These are phyloP conservation scores for Phyllosticta citribraziliensis DNA, from an alignment of 2,329 filamentous ascomycete genomes.

Conservation along the genomic window DNA sequence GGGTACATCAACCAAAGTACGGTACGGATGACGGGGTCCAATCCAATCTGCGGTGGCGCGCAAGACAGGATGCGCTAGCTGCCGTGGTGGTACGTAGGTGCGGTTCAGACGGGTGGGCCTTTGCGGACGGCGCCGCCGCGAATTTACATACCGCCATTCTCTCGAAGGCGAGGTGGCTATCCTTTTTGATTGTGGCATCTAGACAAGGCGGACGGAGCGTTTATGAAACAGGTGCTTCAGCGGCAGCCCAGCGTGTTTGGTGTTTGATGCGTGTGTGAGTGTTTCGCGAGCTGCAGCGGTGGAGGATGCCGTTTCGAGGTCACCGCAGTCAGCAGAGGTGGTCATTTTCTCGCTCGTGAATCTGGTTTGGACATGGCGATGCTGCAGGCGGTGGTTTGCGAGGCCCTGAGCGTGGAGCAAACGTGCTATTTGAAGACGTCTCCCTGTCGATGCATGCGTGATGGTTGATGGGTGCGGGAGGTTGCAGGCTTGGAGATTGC, in stretches of 20 bases:
- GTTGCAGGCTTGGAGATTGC: neutral
- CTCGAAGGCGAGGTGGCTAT: neutral
- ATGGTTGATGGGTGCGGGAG: neutral
- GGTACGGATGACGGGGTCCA: neutral
- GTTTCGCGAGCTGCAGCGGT: neutral
- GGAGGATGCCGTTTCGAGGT: neutral
- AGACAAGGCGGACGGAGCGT: neutral
- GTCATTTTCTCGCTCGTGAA: neutral
- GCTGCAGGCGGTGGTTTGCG: neutral
- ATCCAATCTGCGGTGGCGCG: too few species aligned
- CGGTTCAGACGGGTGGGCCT: neutral
- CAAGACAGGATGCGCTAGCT: neutral
- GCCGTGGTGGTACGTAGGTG: neutral
- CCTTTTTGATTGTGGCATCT: neutral
- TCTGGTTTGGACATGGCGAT: neutral
- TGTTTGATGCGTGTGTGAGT: neutral
- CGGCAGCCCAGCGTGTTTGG: neutral
- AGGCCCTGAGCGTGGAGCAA: neutral
- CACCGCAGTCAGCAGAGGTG: neutral
- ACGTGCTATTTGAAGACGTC: neutral
- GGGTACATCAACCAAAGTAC: too few species aligned
- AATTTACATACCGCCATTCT: neutral
- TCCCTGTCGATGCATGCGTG: neutral
- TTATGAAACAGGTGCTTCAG: neutral
- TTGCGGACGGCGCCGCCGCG: too few species aligned